Percentiles rank a stretch among this genome's conserved stretches.
phyloP scores from a whole-genome alignment of 2,329 filamentous ascomycete genomes.

The Waltergamsia citrina region DNA sequence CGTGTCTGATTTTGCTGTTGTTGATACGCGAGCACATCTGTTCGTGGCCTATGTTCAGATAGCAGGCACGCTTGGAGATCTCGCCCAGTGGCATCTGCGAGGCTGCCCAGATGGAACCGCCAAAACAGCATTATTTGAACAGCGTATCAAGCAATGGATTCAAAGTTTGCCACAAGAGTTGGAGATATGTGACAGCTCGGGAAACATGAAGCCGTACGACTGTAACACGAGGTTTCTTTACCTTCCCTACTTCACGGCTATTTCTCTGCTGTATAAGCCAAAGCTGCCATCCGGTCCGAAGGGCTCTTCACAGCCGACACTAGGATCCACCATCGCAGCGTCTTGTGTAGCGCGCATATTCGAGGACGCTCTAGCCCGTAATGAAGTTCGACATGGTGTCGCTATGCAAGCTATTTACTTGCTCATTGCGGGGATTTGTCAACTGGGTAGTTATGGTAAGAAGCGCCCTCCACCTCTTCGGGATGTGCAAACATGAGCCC shows the following conservation, averaged over 20 bases:
- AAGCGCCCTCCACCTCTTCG: no score
- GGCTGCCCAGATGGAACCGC: neutral
- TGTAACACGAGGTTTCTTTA: neutral
- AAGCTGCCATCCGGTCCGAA: neutral
- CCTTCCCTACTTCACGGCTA: neutral
- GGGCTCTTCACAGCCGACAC: neutral
- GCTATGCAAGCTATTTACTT: neutral
- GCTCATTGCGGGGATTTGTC: neutral
- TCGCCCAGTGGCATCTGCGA: neutral
- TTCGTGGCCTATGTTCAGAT: neutral
- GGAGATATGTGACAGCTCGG: neutral
- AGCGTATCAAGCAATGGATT: neutral
- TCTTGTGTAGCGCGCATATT: neutral
- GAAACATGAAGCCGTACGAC: neutral
- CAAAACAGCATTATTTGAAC: neutral
- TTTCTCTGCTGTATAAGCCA: neutral
- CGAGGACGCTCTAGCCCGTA: neutral
- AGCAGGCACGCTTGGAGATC: neutral
- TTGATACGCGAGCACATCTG: neutral
- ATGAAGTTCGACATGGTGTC: neutral
- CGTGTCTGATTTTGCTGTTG: neutral
- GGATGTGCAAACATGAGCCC: no score
- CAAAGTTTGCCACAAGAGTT: neutral
- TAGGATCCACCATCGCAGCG: neutral
- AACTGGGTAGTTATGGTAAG: neutral